Base-by-base conservation (phyloP, 129 eudicot genomes). In the Flaveria robusta region DNA sequence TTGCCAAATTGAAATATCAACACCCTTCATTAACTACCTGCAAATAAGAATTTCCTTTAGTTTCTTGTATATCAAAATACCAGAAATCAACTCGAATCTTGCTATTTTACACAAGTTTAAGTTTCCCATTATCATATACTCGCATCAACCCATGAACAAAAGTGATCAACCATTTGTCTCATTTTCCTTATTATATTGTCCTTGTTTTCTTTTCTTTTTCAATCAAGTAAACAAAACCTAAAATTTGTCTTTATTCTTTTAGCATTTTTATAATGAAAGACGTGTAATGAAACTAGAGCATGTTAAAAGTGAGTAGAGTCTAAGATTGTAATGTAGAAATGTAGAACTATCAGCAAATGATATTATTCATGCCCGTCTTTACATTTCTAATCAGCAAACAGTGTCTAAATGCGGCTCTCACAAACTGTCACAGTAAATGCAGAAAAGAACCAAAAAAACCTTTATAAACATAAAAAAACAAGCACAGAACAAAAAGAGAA, bases 21-120 rank as follows among this genome's bases (percentile, higher is more conserved):
- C 49, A 54, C 71, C 49, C 46, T 66, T 43, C 74, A 27, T 41
- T 27, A 66, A 41, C 74, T 39, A 73, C 79, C 79, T 80, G 83
- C 77, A 79, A 65, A 66, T 43, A 73, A 52, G 23, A 77, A 37
- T 7, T 43, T 78, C n/a, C 43, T 67, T 69, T 4, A 78, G 19
- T 56, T 63, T 77, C 19, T 39, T 16, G 39, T 11, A n/a, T 52
- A 52, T 50, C 8, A 6, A 46, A 77, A 67, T 10, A 3, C 13
- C 29, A 71, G n/a, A 23, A 50, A 66, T 54, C 29, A 68, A 77
- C 69, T 34, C 11, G 24, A 60, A 13, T 55, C 42, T 52, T 39
- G 46, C 45, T 54, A 39, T 9, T 46, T 23, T 60, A 46, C 62
- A 63, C 65, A 49, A 45, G 11, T 26, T 52, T 11, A 75, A 46